These are phyloP conservation scores for Chiua virens DNA, from an alignment of 768 basidiomycete species.

Conservation along the genomic window DNA sequence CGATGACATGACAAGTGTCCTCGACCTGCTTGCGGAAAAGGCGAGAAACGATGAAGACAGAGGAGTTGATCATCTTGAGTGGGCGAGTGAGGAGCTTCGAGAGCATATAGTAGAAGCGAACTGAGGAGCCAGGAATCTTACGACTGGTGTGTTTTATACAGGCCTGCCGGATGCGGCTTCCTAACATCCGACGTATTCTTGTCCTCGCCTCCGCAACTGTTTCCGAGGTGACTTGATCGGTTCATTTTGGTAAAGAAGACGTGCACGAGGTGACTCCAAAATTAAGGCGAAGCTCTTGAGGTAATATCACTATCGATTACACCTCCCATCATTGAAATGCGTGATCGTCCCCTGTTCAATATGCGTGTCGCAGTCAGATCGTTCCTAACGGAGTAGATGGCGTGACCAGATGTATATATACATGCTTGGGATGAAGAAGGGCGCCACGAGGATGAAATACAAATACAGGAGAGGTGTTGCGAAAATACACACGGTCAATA, in stretches of 20 bases:
- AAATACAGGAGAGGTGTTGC: conserved; percentile 27
- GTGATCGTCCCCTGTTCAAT: conserved; percentile 32
- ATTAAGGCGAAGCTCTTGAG: conserved; percentile 28
- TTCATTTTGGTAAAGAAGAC: conserved; percentile 16
- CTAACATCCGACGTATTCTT: conserved; percentile 16
- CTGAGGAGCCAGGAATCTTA: conserved; percentile 10
- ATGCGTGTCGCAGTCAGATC: conserved; percentile 22
- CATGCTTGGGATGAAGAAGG: conserved; percentile 19
- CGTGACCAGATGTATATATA: conserved; percentile 16
- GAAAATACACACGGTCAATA: conserved; percentile 28
- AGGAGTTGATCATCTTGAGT: conserved; percentile 28
- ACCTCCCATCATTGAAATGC: conserved; percentile 30
- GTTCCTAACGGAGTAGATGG: conserved; percentile 25
- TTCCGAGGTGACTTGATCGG: conserved; percentile 19
- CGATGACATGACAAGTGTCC: conserved; percentile 19
- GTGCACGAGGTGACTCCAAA: conserved; percentile 28
- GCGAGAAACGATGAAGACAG: conserved; percentile 21
- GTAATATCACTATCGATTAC: conserved; percentile 33
- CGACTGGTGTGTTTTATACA: conserved; percentile 22
- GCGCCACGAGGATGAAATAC: conserved; percentile 32
- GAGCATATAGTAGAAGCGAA: conserved; percentile 21
- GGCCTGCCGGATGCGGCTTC: conserved; percentile 14
- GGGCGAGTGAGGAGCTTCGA: conserved; percentile 20
- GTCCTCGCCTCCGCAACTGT: conserved; percentile 11
- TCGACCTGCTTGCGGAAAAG: conserved; percentile 22